Base-by-base conservation (phyloP, 306 rosid genomes). In the Sechiopsis laciniata region DNA sequence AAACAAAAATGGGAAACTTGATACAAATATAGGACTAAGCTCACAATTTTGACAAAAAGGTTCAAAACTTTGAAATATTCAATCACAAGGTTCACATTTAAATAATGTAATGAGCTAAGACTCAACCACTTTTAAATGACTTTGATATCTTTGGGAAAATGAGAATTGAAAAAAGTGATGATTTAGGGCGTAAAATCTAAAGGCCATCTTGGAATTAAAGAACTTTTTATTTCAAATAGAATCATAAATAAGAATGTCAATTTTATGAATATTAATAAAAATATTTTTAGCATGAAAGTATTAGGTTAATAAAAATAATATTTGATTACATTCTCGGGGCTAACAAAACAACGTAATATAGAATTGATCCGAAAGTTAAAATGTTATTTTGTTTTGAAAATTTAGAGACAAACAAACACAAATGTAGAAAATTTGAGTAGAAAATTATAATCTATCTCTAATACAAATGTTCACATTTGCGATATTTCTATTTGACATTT, bases 31-130 rank as follows among this genome's bases (percentile, higher is more conserved):
- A 46, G 6, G 56, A 20, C 53, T 40, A 40, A 65, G 71, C n/a
- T 65, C 26, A 40, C 53, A 37, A 42, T 20, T 45, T 67, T 67
- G 72, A 19, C 55, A 19, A 2, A 67, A 67, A 67, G 12, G 20
- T 45, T 45, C 72, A 67, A 66, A 46, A 6, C 55, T 20, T 46
- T 46, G 55, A 67, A 66, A 45, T 67, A 1, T 19, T 67, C 37
- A 67, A 67, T 45, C 35, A 40, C 4, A 37, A 35, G 3, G 11
- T 17, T 65, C 10, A 42, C 19, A 67, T 67, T 67, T 42, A 45
- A 66, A 45, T 66, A 11, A 17, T 45, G 26, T 66, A 12, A 60
- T 67, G 10, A 20, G 10, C 35, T 3, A 45, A 66, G 26, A 20
- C 2, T 17, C 72, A 46, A 67, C 37, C 56, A 67, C 72, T 66